Evolutionary conservation across 495 filamentous ascomycete genomes (phyloP).

Genomic region (Glonium stellatum): DNA sequence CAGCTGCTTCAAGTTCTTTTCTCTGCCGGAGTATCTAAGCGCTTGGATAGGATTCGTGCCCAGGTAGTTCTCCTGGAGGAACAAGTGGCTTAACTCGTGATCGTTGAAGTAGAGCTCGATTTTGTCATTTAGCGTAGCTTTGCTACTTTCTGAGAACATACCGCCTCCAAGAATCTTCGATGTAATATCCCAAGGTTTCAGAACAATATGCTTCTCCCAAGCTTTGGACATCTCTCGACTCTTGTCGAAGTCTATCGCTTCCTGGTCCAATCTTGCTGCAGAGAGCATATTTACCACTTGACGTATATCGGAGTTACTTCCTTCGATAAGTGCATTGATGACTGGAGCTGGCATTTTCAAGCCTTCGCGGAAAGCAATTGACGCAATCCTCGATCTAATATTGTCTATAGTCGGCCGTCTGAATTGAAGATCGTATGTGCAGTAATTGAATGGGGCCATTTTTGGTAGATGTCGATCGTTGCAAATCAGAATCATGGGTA

Average conservation of each 20-base stretch:
- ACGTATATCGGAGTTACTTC: conserved; percentile 88
- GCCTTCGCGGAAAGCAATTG: conserved; percentile 87
- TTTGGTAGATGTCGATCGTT: conserved; percentile 89
- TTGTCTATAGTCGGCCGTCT: conserved; percentile 80
- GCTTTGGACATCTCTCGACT: conserved; percentile 89
- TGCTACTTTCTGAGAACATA: conserved; percentile 75
- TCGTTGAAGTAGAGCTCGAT: conserved; percentile 99
- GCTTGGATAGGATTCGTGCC: conserved; percentile 65
- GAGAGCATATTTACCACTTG: conserved; percentile 99
- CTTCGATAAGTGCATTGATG: conserved; percentile 92
- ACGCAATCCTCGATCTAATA: conserved; percentile 82
- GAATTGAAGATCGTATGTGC: conserved; percentile 80
- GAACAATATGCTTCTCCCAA: conserved; percentile 94
- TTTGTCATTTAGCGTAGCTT: conserved; percentile 87
- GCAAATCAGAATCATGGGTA: conserved; percentile 95
- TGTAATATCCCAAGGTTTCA: conserved; percentile 98
- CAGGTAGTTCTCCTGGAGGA: conserved; percentile 98
- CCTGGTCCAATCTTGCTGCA: conserved; percentile 79
- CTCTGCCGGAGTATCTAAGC: conserved; percentile 49
- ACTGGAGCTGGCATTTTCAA: conserved; percentile 78
- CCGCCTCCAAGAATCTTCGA: conserved; percentile 83
- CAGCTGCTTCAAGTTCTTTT: conserved; percentile 68
- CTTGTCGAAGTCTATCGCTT: conserved; percentile 69
- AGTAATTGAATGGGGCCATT: conserved; percentile 93
- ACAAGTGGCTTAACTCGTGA: conserved; percentile 90